Base-by-base conservation (phyloP, 129 eudicot species). In the Logfia minima region DNA sequence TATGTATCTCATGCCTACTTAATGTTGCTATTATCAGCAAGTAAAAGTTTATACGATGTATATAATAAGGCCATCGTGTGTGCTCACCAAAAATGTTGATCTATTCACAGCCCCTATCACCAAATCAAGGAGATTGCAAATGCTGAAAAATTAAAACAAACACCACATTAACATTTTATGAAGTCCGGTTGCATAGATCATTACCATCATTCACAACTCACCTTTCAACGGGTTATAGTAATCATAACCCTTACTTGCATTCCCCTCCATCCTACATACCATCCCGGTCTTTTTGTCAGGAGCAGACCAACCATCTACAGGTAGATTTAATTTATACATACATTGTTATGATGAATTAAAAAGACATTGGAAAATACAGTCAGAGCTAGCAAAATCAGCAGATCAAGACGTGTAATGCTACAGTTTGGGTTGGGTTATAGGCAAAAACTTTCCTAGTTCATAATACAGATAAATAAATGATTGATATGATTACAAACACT, bases 171-270 rank as follows among this genome's bases (percentile, higher is more conserved):
- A 11, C 16, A 60, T 60, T 60, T 61, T 13, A 61, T 24, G 2
- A 61, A 21, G 5, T 61, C 66, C 34, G 4, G 11, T 10, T 34
- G 37, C 37, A 34, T 4, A 34, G 37, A 34, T 24, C 34, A 24
- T 24, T 19, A 1, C 0, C 32, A 61, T 28, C 8, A 61, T 61
- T 21, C 21, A 22, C 66, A 61, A 61, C 66, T 61, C 6, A 61
- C 66, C 66, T 61, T 4, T 61, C 10, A 61, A 10, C 13, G 66
- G 66, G 34, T 61, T 61, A 28, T 61, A 61, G 66, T 61, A 61
- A 16, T 61, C 66, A 23, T 61, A 61, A 61, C 66, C 66, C 66
- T 21, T 61, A 10, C 66, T 19, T 3, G 35, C 23, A 14, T 28
- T 61, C 6, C 66, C 66, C 32, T 61, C 23, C 17, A 28, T 61